Evolutionary conservation across 2,329 filamentous ascomycete genomes (phyloP).

Genomic region (Leptographium wingfieldii): DNA sequence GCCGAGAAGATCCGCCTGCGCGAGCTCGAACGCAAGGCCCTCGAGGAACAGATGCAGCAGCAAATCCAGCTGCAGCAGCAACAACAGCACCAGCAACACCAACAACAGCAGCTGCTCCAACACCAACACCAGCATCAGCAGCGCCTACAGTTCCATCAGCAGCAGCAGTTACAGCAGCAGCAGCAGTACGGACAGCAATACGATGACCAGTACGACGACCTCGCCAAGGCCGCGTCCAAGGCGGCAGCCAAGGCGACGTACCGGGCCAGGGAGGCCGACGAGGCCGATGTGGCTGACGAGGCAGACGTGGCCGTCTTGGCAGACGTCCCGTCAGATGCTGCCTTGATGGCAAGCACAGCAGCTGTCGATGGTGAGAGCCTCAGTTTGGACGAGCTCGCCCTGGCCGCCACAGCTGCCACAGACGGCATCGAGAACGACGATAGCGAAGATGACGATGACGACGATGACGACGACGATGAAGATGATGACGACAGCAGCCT

Average conservation of each 20-base stretch:
- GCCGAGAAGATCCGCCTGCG: constrained; percentile 44
- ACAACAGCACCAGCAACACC: constrained; percentile 15
- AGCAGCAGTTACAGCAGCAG: constrained; percentile 20
- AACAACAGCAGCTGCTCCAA: constrained; percentile 16
- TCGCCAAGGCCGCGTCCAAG: too few species aligned
- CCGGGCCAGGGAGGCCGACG: too few species aligned
- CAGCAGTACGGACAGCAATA: constrained; percentile 7
- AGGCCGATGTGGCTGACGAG: background rate
- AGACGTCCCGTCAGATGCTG: background rate
- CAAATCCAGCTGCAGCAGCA: constrained; percentile 16
- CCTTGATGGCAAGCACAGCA: background rate
- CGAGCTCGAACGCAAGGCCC: constrained; percentile 32
- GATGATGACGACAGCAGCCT: background rate
- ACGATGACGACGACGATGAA: background rate
- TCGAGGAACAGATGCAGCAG: constrained; percentile 19
- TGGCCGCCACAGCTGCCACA: background rate
- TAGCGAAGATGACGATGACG: background rate
- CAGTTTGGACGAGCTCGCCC: background rate
- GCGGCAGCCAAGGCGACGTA: background rate
- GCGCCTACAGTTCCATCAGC: constrained; percentile 16
- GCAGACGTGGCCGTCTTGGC: background rate
- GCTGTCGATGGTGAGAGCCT: background rate
- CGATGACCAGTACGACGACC: constrained; percentile 1
- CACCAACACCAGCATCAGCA: constrained; percentile 16
- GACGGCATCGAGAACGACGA: background rate